Evolutionary conservation across 257 asterid genomes (phyloP), one percentile per base, ranked within the genome.

Genomic region (Thymus mandschuricus): DNA sequence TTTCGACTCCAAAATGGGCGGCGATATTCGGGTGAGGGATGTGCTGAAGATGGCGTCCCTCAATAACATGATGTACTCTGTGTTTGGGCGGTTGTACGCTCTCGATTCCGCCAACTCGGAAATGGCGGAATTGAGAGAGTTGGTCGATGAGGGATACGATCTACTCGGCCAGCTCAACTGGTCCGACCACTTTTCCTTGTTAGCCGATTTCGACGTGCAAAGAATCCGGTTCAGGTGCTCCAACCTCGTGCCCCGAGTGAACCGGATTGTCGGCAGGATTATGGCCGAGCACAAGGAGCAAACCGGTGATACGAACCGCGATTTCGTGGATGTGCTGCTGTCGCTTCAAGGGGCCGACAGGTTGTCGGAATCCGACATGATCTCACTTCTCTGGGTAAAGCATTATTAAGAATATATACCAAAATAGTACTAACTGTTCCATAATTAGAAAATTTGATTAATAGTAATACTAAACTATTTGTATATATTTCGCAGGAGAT

Each of bases 341-440:
- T 85, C 87, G 13, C 96, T 92, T 12, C 67, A 79, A 40, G 96
- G 84, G 6, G 58, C 79, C 0, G 86, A 89, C 54, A 82, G 80
- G 43, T 31, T 92, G 68, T 83, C 98, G 8, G 87, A 89, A 5
- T 73, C 89, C n/a, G 96, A 92, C 78, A 86, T 89, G 83, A 81
- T 89, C 81, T 90, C 98, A 69, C 89, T 92, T 71, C 92, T 92
- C 15, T 92, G 98, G 98, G 97, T 89, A 81, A 82, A 82, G 21
- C 21, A 9, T 51, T 41, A 38, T 10, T 1, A 21, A 49, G 55
- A 49, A 12, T 49, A 44, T 8, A 44, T 44, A 43, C 21, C 21
- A 21, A 21, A 21, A 21, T 21, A 21, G 21, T 21, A 21, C 21
- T 21, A 21, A 21, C 21, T 21, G 21, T 21, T 21, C 21, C 21